Base-by-base conservation (phyloP, 2,329 filamentous ascomycete genomes). In the Colletotrichum sojae region DNA sequence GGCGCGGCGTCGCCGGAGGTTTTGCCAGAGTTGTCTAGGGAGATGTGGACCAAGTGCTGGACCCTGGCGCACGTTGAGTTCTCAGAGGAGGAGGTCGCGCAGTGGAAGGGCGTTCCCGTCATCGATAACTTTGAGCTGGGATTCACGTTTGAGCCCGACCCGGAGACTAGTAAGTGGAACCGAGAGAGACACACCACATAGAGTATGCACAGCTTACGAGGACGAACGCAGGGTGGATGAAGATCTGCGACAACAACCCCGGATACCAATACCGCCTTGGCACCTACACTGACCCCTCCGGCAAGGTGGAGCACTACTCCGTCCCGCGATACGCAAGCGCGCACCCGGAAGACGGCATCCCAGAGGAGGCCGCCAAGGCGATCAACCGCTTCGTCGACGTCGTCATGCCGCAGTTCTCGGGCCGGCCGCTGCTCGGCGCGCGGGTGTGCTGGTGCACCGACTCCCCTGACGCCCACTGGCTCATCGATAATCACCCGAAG, bases 391-490 rank as follows among this genome's bases (percentile, higher is more conserved):
- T 71, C 61, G 61, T 72, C 51, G 63, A 68, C 36, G 61, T 71
- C 8, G 68, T 74, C 6, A 75, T 75, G 63, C 74, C 74, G 0
- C 72, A 75, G 18, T 76, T 76, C 53, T 70, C 72, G 0, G 72
- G 70, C n/a, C 70, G 72, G 1, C 74, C 74, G 5, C 71, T 75
- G 8, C 54, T 76, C 0, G 70, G 73, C 10, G 68, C 73, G 5
- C 62, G 67, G 15, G 71, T 76, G 16, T 79, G 77, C 59, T 79
- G 78, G 78, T 79, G 78, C 49, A 78, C 76, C 0, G 78, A 79
- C 31, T 76, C 77, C 0, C 77, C 75, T 6, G 76, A 79, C 52
- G 77, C 79, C 57, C 77, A 79, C 63, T 79, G 75, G 31, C 72
- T 79, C 1, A 73, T 79, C 12, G 77, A 79, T 48, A 63, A 63